Evolutionary conservation across 352 stramenopile genomes (phyloP).

Genomic region (Pythium oligandrum): DNA sequence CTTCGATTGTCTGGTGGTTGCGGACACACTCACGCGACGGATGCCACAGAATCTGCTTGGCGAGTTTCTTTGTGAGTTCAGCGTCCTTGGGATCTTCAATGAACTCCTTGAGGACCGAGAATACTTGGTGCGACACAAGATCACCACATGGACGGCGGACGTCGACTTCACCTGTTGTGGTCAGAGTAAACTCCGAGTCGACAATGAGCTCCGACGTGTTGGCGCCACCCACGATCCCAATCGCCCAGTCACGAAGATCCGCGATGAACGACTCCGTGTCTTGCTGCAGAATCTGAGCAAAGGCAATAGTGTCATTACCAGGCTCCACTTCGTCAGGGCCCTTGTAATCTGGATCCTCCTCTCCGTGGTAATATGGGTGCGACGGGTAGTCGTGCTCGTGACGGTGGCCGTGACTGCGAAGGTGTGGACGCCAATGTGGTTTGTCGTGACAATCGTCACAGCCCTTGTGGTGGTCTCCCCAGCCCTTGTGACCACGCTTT

Average conservation of each 20-base stretch:
- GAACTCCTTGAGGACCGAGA: slow-evolving; percentile 17
- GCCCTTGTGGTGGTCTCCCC: background rate
- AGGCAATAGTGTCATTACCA: background rate
- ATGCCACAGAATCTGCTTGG: slow-evolving; percentile 19
- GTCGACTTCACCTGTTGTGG: slow-evolving; percentile 13
- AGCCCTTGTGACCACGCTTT: background rate
- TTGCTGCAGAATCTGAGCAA: slow-evolving; percentile 12
- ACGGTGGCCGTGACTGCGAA: background rate
- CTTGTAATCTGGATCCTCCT: background rate
- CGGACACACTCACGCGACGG: slow-evolving; percentile 18
- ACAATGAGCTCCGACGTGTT: slow-evolving; percentile 8
- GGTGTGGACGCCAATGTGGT: background rate
- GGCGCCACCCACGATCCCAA: slow-evolving; percentile 3
- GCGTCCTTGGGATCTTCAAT: slow-evolving; percentile 18
- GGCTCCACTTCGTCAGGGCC: background rate
- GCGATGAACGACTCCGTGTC: slow-evolving; percentile 17
- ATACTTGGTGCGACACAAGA: slow-evolving; percentile 20
- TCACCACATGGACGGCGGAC: slow-evolving; percentile 12
- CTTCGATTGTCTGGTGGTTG: slow-evolving; percentile 18
- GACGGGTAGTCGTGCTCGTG: background rate
- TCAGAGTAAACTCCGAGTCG: slow-evolving; percentile 17
- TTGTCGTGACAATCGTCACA: slow-evolving; percentile 1
- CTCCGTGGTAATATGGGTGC: background rate
- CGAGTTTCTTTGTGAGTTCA: slow-evolving; percentile 9
- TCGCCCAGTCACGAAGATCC: slow-evolving; percentile 9